Evolutionary conservation across 2,329 filamentous ascomycete genomes (phyloP).

Genomic region (Tolypocladium amazonense): DNA sequence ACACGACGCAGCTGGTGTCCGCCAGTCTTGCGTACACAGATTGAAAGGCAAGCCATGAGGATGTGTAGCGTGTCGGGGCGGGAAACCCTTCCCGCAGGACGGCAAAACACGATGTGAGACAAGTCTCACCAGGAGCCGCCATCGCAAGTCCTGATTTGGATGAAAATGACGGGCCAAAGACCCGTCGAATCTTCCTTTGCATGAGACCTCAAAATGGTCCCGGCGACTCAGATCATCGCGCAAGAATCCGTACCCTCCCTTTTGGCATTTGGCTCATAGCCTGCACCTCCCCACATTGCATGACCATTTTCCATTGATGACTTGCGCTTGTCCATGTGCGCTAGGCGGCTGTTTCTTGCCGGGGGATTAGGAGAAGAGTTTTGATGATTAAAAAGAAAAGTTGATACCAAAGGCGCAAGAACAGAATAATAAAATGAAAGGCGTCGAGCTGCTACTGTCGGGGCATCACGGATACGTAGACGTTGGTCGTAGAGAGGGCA

Average conservation of each 20-base stretch:
- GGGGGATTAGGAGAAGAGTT: conserved; percentile 26
- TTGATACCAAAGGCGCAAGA: conserved; percentile 20
- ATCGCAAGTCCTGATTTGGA: not conserved
- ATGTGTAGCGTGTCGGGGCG: conserved; percentile 4
- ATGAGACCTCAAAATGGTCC: not conserved
- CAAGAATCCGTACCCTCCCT: not conserved
- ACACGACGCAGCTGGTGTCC: conserved; percentile 3
- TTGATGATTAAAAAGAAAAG: conserved; percentile 23
- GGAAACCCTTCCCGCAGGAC: not conserved
- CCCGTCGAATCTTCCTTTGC: not conserved
- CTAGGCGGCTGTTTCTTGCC: conserved; percentile 21
- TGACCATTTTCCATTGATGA: conserved; percentile 25
- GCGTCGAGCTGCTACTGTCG: conserved; percentile 48
- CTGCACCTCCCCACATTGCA: conserved; percentile 15
- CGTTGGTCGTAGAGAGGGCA: conserved; percentile 37
- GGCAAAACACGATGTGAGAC: not conserved
- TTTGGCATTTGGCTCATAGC: not conserved
- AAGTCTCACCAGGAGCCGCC: not conserved
- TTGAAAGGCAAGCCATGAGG: conserved; percentile 9
- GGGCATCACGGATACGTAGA: conserved; percentile 47
- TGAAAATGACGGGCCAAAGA: not conserved
- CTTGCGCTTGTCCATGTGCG: conserved; percentile 18
- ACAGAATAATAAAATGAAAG: conserved; percentile 37
- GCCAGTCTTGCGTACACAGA: conserved; percentile 9
- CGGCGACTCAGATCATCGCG: not conserved